Evolutionary conservation across 306 rosid species (phyloP), one percentile per base, ranked within the genome.

Genomic region (Parietaria judaica): DNA sequence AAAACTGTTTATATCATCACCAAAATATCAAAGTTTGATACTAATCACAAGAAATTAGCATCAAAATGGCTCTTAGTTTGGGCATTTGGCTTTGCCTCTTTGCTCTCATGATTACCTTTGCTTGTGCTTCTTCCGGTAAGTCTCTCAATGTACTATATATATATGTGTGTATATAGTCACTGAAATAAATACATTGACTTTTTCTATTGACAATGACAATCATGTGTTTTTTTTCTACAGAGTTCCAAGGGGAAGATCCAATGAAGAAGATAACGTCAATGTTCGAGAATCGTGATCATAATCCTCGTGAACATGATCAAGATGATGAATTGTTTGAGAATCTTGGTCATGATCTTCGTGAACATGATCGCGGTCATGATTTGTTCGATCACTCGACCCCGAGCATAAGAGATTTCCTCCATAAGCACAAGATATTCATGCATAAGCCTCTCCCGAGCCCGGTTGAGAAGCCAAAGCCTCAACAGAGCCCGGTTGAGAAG

Each of bases 1-100:
- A 11, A 4, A 54, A 4, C n/a, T 35, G 1, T 35, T 17, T 16
- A 58, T 13, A 43, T 51, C 8, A 71, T 58, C 53, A 39, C 44
- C 44, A 64, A 58, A 11, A 48, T 56, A 57, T 55, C 49, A 63
- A 39, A 53, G 57, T 63, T 63, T 16, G 5, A 56, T 39, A 39
- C 38, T 39, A 39, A 39, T 39, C 51, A 17, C 12, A 54, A 45
- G 0, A 45, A 9, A 15, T 23, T 39, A 58, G 48, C 7, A 50
- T 67, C 69, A 39, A 7, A 39, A 70, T 70, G 62, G 80, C 66
- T 15, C 56, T 75, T n/a, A n/a, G n/a, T 16, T 45, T 76, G 37
- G 69, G 66, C 60, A 64, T 66, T 61, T 76, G 51, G 43, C 41
- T 70, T 23, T 70, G 72, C 80, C 43, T 66, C 8, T 65, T 76